These are phyloP conservation scores for Saraca asoca DNA, from an alignment of 331 rosid genomes.

Conservation along the genomic window DNA sequence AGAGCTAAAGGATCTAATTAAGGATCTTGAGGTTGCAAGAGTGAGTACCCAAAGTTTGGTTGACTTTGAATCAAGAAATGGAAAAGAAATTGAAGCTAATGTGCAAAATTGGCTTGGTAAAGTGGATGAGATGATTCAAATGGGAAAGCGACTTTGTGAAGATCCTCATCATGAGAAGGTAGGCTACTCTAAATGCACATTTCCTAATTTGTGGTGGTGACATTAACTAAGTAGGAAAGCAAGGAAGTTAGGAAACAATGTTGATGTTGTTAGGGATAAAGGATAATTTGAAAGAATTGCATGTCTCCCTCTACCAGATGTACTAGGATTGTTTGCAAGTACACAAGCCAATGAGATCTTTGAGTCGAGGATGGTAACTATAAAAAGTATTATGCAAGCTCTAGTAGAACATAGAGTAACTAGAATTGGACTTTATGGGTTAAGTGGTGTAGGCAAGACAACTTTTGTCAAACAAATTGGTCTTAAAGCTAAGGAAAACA, in stretches of 20 bases:
- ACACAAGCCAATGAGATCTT: background rate
- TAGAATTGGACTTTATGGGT: conserved; percentile 24
- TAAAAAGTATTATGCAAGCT: conserved; percentile 2
- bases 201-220: background rate
- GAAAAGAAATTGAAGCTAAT: background rate
- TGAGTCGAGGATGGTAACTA: conserved; percentile 12
- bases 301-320: background rate
- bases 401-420: background rate
- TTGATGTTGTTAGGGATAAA: no score
- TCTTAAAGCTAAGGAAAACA: background rate
- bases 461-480: background rate
- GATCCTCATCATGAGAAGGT: background rate
- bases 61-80: background rate
- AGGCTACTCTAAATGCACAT: background rate
- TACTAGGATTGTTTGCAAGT: background rate
- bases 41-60: background rate
- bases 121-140: background rate
- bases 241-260: no score
- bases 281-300: background rate
- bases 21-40: no score
- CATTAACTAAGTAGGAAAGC: conserved; percentile 9
- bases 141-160: background rate
- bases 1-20: background rate
- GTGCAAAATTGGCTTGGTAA: background rate
- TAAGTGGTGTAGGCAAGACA: conserved; percentile 24